phyloP scores from a whole-genome alignment of 164 flowering plant species.

The Amborella trichopoda region DNA sequence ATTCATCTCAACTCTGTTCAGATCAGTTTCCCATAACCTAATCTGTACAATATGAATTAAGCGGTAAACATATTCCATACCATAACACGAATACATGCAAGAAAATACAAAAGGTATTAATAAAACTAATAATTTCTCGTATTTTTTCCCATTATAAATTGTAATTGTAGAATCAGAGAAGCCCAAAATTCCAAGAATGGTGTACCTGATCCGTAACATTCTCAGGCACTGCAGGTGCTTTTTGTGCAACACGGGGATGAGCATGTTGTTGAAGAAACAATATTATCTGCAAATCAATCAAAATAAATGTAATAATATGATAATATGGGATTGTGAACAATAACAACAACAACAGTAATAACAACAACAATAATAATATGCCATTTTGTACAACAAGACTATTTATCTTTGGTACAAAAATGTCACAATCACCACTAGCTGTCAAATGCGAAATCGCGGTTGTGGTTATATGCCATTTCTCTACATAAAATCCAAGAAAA shows the following conservation, averaged over 20 bases:
- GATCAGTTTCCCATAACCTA: constrained; percentile 80
- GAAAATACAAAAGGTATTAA: too few species aligned
- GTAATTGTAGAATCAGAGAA: too few species aligned
- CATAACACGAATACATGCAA: too few species aligned
- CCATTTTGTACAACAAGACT: too few species aligned
- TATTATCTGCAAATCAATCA: constrained; percentile 54
- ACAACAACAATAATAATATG: neutral
- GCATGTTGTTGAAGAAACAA: constrained; percentile 93
- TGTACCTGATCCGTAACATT: constrained; percentile 95
- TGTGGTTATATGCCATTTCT: too few species aligned
- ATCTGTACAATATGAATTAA: constrained; percentile 53
- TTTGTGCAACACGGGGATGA: constrained; percentile 89
- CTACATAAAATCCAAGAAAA: too few species aligned
- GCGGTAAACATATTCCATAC: too few species aligned
- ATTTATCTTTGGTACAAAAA: too few species aligned
- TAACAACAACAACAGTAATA: neutral
- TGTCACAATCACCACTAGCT: too few species aligned
- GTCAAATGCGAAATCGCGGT: too few species aligned
- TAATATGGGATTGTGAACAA: neutral
- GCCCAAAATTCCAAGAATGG: neutral
- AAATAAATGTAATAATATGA: neutral
- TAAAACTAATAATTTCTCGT: too few species aligned
- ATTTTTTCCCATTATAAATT: too few species aligned
- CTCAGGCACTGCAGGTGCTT: constrained; percentile 79
- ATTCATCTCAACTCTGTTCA: constrained; percentile 57